Evolutionary conservation across 345 rosid genomes (phyloP).

Genomic region (Reutealis trisperma): DNA sequence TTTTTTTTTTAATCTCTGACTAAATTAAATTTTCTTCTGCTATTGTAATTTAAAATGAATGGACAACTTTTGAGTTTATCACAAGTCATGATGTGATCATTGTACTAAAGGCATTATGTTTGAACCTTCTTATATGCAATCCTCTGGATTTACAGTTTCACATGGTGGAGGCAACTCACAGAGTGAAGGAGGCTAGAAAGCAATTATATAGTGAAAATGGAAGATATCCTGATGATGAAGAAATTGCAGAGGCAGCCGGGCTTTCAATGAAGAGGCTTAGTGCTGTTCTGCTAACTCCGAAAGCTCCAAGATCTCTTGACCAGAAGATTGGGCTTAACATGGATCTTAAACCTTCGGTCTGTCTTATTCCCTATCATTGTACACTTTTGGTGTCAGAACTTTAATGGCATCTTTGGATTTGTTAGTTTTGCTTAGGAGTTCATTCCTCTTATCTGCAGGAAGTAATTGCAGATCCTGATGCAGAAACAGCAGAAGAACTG

Average conservation of each 20-base stretch:
- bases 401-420: not conserved
- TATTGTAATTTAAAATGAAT: not conserved
- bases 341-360: conserved; percentile 82
- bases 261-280: conserved; percentile 82
- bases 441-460: conserved; percentile 49
- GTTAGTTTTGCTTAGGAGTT: not conserved
- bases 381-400: not conserved
- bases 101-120: not conserved
- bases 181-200: conserved; percentile 86
- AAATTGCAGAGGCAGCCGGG: conserved; percentile 86
- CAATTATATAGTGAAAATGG: conserved; percentile 67
- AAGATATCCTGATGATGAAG: conserved; percentile 73
- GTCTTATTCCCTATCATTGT: conserved; percentile 17
- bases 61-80: not conserved
- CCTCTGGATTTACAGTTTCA: conserved; percentile 59
- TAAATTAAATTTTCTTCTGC: not conserved
- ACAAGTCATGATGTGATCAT: not conserved
- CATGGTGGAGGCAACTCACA: conserved; percentile 91
- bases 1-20: conserved; percentile 6
- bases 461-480: conserved; percentile 75
- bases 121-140: conserved; percentile 2
- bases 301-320: conserved; percentile 86
- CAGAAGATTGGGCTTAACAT: conserved; percentile 75
- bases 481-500: conserved; percentile 68
- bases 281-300: conserved; percentile 74